Evolutionary conservation across 2,329 filamentous ascomycete genomes (phyloP).

Genomic region (Trichoderma polysporum): DNA sequence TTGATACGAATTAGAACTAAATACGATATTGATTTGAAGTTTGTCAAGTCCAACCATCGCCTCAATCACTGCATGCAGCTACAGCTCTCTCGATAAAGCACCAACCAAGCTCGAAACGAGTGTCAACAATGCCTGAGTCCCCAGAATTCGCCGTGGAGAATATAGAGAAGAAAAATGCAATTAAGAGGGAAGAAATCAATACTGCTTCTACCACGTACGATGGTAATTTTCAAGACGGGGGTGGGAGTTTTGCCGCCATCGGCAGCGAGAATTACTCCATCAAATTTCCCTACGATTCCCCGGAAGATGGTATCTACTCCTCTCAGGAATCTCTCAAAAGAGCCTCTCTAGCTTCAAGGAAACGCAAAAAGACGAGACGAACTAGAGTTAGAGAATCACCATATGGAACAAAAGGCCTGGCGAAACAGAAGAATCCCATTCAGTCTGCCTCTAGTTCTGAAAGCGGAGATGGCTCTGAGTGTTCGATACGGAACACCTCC

Average conservation of each 20-base stretch:
- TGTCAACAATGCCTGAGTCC: neutral
- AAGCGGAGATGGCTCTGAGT: neutral
- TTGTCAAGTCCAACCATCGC: no score
- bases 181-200: neutral
- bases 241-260: neutral
- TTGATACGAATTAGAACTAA: no score
- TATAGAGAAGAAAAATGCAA: neutral
- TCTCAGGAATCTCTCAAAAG: neutral
- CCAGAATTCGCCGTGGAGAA: neutral
- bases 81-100: neutral
- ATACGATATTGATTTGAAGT: no score
- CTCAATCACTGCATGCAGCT: no score
- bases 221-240: neutral
- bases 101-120: neutral
- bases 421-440: neutral
- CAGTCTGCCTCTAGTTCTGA: neutral
- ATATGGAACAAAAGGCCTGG: neutral
- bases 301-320: neutral
- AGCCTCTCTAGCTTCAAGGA: neutral
- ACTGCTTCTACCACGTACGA: neutral
- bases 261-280: neutral
- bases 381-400: neutral
- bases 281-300: neutral
- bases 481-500: no score
- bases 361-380: neutral